These are phyloP conservation scores for Serendipita sp. DNA, from an alignment of 768 basidiomycete genomes.

Conservation along the genomic window DNA sequence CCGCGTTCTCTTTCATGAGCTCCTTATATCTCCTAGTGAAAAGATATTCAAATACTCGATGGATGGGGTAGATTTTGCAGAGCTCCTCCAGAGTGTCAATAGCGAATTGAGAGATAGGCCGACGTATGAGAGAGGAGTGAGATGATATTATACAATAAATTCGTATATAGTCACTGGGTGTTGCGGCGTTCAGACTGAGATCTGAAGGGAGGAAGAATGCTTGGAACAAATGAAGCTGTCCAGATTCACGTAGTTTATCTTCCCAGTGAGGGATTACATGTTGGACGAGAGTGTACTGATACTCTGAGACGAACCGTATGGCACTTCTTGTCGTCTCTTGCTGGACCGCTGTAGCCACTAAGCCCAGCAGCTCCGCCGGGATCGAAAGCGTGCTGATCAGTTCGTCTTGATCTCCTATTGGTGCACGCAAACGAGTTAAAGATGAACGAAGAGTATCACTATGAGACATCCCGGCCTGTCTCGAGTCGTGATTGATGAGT, in stretches of 20 bases:
- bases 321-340: slow-evolving; percentile 23
- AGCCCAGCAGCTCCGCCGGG: slow-evolving; percentile 40
- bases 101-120: slow-evolving; percentile 33
- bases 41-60: slow-evolving; percentile 43
- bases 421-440: slow-evolving; percentile 25
- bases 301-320: slow-evolving; percentile 28
- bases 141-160: slow-evolving; percentile 25
- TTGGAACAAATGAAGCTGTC: slow-evolving; percentile 31
- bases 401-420: slow-evolving; percentile 32
- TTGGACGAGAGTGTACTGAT: slow-evolving; percentile 54
- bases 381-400: slow-evolving; percentile 41
- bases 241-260: slow-evolving; percentile 32
- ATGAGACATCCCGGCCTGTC: not conserved
- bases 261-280: slow-evolving; percentile 60
- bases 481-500: no score
- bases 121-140: slow-evolving; percentile 47
- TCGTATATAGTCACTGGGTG: slow-evolving; percentile 35
- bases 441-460: not conserved
- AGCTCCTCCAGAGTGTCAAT: slow-evolving; percentile 41
- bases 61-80: slow-evolving; percentile 46
- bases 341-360: slow-evolving; percentile 45
- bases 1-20: slow-evolving; percentile 15
- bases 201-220: slow-evolving; percentile 57
- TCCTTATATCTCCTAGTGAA: slow-evolving; percentile 20
- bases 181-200: slow-evolving; percentile 34